Evolutionary conservation across 257 asterid genomes (phyloP), one percentile per base, ranked within the genome.

Genomic region (Schizonepeta tenuifolia): DNA sequence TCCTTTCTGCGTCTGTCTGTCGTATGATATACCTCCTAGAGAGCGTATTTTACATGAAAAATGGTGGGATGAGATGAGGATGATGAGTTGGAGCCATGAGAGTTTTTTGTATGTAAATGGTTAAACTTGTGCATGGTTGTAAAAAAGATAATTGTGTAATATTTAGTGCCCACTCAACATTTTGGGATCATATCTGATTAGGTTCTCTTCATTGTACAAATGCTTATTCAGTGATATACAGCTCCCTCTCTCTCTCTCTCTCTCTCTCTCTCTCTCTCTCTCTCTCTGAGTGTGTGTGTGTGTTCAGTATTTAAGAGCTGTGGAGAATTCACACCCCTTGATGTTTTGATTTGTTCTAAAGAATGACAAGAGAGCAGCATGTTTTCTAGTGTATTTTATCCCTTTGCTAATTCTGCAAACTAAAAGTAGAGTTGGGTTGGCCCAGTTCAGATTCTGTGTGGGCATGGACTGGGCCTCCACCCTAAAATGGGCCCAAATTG

Each of bases 51-150:
- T 55, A 22, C 74, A 36, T 20, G 65, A 26, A 31, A 53, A 53
- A 57, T 18, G n/a, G 26, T 61, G 22, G 24, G 43, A 62, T 54
- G 38, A 63, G 36, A 9, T 1, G 38, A 14, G 55, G 56, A 35
- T 35, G 56, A 35, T 35, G 47, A 35, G 46, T 60, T 2, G 28
- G 57, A 43, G 43, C 12, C 12, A 38, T 38, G 43, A 38, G 43
- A 38, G 43, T 24, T 44, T 71, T 65, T 65, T 65, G 65, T 66
- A 71, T 77, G 77, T 71, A 71, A 62, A 77, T 71, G 74, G 9
- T 65, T 14, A 38, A 68, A 75, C 28, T 40, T 55, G 41, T 64
- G 73, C 74, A 65, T 54, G 64, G 56, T 38, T 43, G 59, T 61
- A 49, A 51, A 75, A 38, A 12, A 31, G 59, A 60, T 38, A 68